Percentiles rank a stretch among this genome's conserved stretches.
Conservation (phyloP, 106 monocot genomes). For the Ottelia alismoides region DNA sequence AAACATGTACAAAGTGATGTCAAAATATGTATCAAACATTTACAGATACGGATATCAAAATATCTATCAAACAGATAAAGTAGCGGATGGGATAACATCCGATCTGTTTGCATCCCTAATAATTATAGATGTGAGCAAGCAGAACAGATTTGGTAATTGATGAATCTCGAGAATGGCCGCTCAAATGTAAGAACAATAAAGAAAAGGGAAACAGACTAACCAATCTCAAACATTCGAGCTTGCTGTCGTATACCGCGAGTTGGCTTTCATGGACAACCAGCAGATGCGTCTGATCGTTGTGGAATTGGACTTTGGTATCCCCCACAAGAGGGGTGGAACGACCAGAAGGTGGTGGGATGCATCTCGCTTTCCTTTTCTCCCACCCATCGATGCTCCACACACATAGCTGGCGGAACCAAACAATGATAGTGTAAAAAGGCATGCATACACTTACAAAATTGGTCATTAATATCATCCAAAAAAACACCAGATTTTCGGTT, state of each 20-base stretch:
- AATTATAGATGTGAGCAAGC: too few species aligned
- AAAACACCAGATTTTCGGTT: background rate
- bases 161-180: background rate
- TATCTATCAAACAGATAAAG: too few species aligned
- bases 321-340: constrained; percentile 56
- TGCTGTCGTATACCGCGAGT: constrained; percentile 75
- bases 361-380: constrained; percentile 86
- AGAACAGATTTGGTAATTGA: background rate
- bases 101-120: too few species aligned
- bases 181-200: background rate
- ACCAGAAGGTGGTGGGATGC: constrained; percentile 62
- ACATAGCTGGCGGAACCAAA: constrained; percentile 57
- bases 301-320: constrained; percentile 92
- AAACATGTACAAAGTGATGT: too few species aligned
- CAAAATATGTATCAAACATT: too few species aligned
- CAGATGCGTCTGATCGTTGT: constrained; percentile 92
- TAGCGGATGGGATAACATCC: too few species aligned
- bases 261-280: constrained; percentile 92
- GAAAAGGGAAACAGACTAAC: constrained; percentile 27
- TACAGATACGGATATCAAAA: too few species aligned
- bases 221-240: constrained; percentile 71
- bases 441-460: background rate
- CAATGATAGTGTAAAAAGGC: background rate
- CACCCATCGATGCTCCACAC: constrained; percentile 99
- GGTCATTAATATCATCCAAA: background rate